Evolutionary conservation across 139 green algal species (phyloP).

Genomic region (Diplosphaera chodatii): DNA sequence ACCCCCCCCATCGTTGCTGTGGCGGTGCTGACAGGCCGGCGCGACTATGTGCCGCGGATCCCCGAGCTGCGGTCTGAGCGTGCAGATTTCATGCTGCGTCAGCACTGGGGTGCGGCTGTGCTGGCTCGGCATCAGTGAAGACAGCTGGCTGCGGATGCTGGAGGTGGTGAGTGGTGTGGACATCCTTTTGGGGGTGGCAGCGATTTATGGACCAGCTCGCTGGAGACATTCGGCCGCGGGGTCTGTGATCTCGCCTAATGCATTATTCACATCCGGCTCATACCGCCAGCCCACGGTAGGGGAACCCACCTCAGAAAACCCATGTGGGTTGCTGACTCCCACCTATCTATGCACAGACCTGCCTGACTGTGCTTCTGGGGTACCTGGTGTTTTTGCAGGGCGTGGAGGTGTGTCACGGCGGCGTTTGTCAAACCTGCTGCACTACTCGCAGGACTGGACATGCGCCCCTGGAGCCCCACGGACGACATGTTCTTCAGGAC

Average conservation of each 20-base stretch:
- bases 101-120: not conserved
- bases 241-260: conserved; percentile 36
- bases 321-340: no score
- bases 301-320: no score
- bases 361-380: not conserved
- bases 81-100: conserved; percentile 20
- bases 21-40: conserved; percentile 34
- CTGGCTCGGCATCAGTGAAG: not conserved
- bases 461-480: conserved; percentile 4
- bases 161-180: conserved; percentile 8
- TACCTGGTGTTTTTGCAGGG: not conserved
- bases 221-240: not conserved
- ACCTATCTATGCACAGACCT: no score
- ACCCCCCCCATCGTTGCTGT: conserved; percentile 33
- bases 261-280: conserved; percentile 54
- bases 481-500: conserved; percentile 23
- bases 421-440: not conserved
- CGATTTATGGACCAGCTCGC: not conserved
- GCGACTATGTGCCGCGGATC: conserved; percentile 49
- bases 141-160: not conserved
- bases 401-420: not conserved
- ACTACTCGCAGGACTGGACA: not conserved
- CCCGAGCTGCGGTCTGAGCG: conserved; percentile 38
- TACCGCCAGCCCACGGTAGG: conserved; percentile 47
- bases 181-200: not conserved